Base-by-base conservation (phyloP, 2,329 filamentous ascomycete species). In the Sclerotinia borealis region DNA sequence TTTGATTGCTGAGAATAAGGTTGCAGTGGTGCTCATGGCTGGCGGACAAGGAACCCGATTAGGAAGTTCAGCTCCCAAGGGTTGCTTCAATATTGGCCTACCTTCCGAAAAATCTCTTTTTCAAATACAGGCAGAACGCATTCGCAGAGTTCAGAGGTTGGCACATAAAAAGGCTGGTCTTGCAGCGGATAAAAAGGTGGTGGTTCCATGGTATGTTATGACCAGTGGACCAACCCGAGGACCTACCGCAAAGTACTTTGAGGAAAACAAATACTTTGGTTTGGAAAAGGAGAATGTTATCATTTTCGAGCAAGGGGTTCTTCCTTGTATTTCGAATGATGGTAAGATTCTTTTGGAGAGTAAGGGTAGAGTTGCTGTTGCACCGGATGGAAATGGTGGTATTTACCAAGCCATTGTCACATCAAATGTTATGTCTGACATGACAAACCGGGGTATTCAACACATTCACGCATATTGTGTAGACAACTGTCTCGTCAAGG, bases 201-300 rank as follows among this genome's bases (percentile, higher is more conserved):
- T 89, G 37, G 87, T 98, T 48, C 95, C 95, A 15, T 99, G 95
- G 95, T 99, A 99, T 79, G 92, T 99, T 77, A 99, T 99, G 95
- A 99, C 95, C 72, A 96, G 92, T 73, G 95, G 95, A 5, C 95
- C 95, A 51, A 99, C 95, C 9, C 86, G 93, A 69, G 86, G 86
- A 66, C 91, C 93, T 47, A 99, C 95, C n/a, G 90, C 96, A 81
- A 82, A 89, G 66, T 99, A 95, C 81, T 98, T 99, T 77, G 80
- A 90, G 75, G 83, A 96, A 77, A 83, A 98, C 81, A 85, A 85
- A 64, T 98, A 92, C 81, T 99, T 99, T 76, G 95, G 95, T 7
- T 79, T 99, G 65, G 83, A 88, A 69, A 85, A 90, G 78, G 86
- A 89, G 76, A 95, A 99, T 74, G 89, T 99, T 66, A 78, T 89